Conservation (phyloP, 768 basidiomycete genomes). For the Psilocybe cubensis region DNA sequence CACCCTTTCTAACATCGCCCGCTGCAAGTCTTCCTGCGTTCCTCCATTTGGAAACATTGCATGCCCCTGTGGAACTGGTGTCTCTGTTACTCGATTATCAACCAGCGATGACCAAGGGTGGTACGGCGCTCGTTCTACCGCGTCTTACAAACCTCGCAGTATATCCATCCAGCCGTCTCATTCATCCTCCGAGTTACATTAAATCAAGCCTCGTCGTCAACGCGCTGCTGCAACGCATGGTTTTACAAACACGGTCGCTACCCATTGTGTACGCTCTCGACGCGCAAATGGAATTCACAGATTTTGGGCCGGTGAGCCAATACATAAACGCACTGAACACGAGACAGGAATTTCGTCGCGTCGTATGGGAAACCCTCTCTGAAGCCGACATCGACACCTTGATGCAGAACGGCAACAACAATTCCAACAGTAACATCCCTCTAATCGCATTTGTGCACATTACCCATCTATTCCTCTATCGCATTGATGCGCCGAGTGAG, state of each 20-base stretch:
- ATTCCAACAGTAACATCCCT: not conserved
- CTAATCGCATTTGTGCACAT: conserved; percentile 16
- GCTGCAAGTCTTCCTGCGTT: conserved; percentile 1
- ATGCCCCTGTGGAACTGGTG: conserved; percentile 18
- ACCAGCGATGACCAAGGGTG: not conserved
- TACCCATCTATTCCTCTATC: conserved; percentile 17
- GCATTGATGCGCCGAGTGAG: conserved; percentile 2
- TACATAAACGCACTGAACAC: conserved; percentile 15
- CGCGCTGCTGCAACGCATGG: conserved; percentile 10
- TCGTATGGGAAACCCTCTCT: conserved; percentile 14
- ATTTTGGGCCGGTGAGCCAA: conserved; percentile 14
- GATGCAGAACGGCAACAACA: not conserved
- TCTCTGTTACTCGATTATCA: conserved; percentile 12
- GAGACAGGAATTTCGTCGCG: conserved; percentile 6
- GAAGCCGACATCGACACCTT: conserved; percentile 8
- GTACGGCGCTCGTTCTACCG: not conserved
- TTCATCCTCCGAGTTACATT: conserved; percentile 21
- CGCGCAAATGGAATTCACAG: conserved; percentile 22
- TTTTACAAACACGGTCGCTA: not conserved
- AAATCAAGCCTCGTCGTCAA: conserved; percentile 16
- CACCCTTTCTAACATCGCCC: not conserved
- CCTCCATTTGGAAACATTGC: conserved; percentile 13
- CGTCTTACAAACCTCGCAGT: conserved; percentile 16
- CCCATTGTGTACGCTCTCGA: conserved; percentile 13
- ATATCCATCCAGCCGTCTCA: conserved; percentile 17